These are phyloP conservation scores for Claviceps digitariae DNA, from an alignment of 2,329 filamentous ascomycete species.

Conservation along the genomic window DNA sequence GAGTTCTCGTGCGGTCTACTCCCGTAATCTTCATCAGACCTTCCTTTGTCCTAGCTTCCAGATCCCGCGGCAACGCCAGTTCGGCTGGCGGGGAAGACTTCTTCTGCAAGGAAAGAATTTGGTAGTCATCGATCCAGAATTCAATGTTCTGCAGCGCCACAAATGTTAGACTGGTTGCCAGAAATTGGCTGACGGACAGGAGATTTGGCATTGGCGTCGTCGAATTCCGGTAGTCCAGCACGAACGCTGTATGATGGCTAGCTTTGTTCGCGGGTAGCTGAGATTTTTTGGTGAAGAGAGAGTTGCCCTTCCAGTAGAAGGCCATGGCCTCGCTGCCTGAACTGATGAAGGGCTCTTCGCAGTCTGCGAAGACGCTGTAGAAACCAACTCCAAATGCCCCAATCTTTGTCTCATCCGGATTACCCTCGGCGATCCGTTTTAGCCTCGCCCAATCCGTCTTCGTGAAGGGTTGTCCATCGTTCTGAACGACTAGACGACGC, in stretches of 20 bases:
- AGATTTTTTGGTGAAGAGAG: slow-evolving; percentile 80
- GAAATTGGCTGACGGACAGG: slow-evolving; percentile 76
- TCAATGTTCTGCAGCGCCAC: slow-evolving; percentile 80
- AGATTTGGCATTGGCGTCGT: slow-evolving; percentile 79
- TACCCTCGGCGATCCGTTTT: slow-evolving; percentile 97
- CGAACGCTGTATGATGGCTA: slow-evolving; percentile 71
- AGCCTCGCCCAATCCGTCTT: slow-evolving; percentile 85
- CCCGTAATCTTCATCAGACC: slow-evolving; percentile 73
- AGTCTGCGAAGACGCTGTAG: slow-evolving; percentile 97
- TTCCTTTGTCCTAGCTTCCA: slow-evolving; percentile 73
- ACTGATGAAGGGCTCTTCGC: slow-evolving; percentile 92
- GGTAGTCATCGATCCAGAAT: slow-evolving; percentile 80
- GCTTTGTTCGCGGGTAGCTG: slow-evolving; percentile 54
- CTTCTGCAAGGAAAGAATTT: slow-evolving; percentile 66
- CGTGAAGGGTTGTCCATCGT: slow-evolving; percentile 79
- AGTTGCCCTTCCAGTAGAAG: slow-evolving; percentile 99
- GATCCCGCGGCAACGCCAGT: slow-evolving; percentile 60
- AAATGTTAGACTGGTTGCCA: slow-evolving; percentile 91
- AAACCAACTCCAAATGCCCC: slow-evolving; percentile 97
- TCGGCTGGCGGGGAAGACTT: slow-evolving; percentile 67
- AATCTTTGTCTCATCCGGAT: slow-evolving; percentile 98
- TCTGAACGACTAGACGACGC: slow-evolving; percentile 76
- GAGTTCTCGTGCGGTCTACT: slow-evolving; percentile 76
- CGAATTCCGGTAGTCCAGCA: slow-evolving; percentile 82
- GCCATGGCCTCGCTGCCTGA: slow-evolving; percentile 91